Evolutionary conservation across 345 rosid species (phyloP), one percentile per base, ranked within the genome.

Genomic region (Adansonia digitata): DNA sequence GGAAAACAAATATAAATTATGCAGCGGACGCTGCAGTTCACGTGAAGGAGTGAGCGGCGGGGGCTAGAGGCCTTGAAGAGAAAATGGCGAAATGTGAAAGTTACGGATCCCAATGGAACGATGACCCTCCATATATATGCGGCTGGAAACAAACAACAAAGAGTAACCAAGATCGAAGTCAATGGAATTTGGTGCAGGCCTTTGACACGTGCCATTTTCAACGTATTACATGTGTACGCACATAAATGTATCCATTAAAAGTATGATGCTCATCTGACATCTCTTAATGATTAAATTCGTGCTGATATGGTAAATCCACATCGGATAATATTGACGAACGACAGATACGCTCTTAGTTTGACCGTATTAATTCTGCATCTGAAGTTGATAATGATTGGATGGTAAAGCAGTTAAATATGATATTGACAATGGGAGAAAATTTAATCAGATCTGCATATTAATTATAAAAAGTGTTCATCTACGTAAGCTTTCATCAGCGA

Each of bases 121-220:
- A 72, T 62, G 62, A 75, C 71, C 71, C 75, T 70, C 75, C 67
- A 53, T 40, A 7, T 27, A 59, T 75, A 29, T 67, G 82, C 20
- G 48, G 57, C 18, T 24, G 74, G 31, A 26, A 20, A 37, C 29
- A 42, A 40, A 35, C n/a, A n/a, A n/a, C 34, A 53, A 24, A 29
- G 24, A 34, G 10, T 24, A 14, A 35, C 43, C 4, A 66, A 26
- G 67, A 52, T 74, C 13, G 51, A 82, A 77, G 86, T 86, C 92
- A 84, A 84, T 17, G 66, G 37, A 61, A 84, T 82, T 84, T 83
- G 87, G 82, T 81, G 85, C 91, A 80, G 85, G 39, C 86, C 85
- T 69, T 40, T 75, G 81, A 53, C 72, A 76, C 51, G 65, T 72
- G 52, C 20, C 73, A 5, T 13, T 73, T 22, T 31, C 17, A 5